Conservation (phyloP, 2,329 filamentous ascomycete species). For the Colletotrichum incanum region DNA sequence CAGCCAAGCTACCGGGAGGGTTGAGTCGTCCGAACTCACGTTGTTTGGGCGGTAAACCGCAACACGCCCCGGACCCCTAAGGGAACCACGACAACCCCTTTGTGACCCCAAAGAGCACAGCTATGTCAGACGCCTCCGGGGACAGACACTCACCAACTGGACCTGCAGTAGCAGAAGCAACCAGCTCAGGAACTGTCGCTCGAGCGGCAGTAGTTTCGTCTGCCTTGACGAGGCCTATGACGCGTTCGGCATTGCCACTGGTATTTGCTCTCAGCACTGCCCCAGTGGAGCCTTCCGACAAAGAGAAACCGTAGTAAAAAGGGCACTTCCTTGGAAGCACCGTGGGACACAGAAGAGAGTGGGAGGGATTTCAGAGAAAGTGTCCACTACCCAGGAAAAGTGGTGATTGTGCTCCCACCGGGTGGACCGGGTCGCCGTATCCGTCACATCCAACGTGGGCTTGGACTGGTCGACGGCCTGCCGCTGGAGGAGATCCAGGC, state of each 20-base stretch:
- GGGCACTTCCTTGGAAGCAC: conserved; percentile 8
- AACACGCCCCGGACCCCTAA: no score
- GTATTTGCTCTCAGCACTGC: conserved; percentile 27
- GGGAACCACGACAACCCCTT: background rate
- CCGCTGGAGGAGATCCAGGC: conserved; percentile 22
- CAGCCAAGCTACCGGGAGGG: background rate
- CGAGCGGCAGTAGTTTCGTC: conserved; percentile 13
- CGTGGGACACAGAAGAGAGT: background rate
- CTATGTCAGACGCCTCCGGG: background rate
- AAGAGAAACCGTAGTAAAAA: background rate
- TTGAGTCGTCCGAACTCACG: conserved; percentile 24
- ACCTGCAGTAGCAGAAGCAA: conserved; percentile 7
- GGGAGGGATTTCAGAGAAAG: background rate
- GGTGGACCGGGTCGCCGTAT: conserved; percentile 25
- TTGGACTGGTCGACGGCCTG: conserved; percentile 16
- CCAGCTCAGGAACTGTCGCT: background rate
- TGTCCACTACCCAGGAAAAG: conserved; percentile 2
- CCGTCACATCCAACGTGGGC: conserved; percentile 6
- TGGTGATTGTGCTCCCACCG: conserved; percentile 34
- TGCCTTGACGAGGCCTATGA: conserved; percentile 41
- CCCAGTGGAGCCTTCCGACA: conserved; percentile 26
- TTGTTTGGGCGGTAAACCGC: conserved; percentile 1
- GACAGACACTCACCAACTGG: background rate
- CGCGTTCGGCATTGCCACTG: conserved; percentile 37
- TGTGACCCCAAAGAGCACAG: no score